Base-by-base conservation (phyloP, 202 grass and related monocot genomes). In the Zizania palustris region DNA sequence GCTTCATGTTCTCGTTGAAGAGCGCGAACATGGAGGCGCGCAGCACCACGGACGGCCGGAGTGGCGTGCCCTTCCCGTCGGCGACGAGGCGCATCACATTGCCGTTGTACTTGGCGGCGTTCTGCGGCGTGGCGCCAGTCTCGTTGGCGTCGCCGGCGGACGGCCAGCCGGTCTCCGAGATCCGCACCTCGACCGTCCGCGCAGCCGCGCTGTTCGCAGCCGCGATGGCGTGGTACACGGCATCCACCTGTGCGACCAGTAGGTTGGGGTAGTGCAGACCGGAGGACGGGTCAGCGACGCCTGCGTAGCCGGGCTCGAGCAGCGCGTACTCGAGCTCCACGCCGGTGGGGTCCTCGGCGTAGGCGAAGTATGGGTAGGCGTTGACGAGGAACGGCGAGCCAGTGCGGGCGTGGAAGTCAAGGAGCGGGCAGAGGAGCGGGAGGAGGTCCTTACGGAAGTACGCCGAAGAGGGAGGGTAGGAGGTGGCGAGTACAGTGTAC, bases 91-190 rank as follows among this genome's bases (percentile, higher is more conserved):
- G 81, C 82, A 93, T 90, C n/a, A 90, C 58, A 40, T 93, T 93
- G 19, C 74, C 70, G 59, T 93, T 93, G 70, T 90, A 93, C 83
- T 69, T 93, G 0, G 91, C 91, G 0, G 90, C 87, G 45, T 93
- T 93, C 69, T 72, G 56, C 41, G 81, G 81, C 46, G 77, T 73
- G 0, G 91, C 85, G 5, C 87, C 87, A 0, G 85, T 80, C 83
- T 93, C 87, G 50, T 88, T 87, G 33, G 44, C 45, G 82, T 93
- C 91, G 0, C 91, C 91, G 0, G 77, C 87, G 3, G 91, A 93
- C 67, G 91, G 91, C 87, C 91, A 93, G 5, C 91, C 91, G 43
- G 87, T 93, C 78, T 93, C 91, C 5, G 91, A 90, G 65, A 93
- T 83, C 15, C 87, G 76, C 51, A 93, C 87, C 84, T 88, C 87